Conservation (phyloP, 2,329 filamentous ascomycete genomes). For the Aureobasidium sp. region DNA sequence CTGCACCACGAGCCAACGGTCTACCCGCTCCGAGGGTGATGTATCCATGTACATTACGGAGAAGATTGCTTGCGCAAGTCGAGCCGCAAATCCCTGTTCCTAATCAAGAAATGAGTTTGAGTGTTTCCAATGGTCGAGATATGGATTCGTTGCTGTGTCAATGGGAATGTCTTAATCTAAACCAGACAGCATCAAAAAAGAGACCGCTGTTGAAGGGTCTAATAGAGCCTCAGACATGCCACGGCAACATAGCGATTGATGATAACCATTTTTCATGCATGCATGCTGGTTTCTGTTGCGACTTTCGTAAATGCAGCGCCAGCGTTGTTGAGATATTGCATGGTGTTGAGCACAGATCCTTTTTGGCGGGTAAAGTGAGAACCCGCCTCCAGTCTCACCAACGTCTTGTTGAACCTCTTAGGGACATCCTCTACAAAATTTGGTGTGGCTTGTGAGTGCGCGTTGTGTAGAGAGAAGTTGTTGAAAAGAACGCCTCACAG, state of each 20-base stretch:
- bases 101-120: constrained; percentile 4
- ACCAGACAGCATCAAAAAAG: not conserved
- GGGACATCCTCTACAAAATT: not conserved
- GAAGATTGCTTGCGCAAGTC: not conserved
- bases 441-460: constrained; percentile 1
- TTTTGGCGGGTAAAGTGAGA: not conserved
- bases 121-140: not conserved
- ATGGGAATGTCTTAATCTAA: not conserved
- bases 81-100: constrained; percentile 1
- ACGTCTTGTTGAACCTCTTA: not conserved
- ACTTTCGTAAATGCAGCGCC: not conserved
- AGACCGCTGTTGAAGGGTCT: too few species aligned
- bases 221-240: not conserved
- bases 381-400: constrained; percentile 2
- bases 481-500: not conserved
- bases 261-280: not conserved
- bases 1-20: not conserved
- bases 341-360: not conserved
- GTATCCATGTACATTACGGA: not conserved
- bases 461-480: not conserved
- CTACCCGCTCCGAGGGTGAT: not conserved
- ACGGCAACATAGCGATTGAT: not conserved
- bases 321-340: constrained; percentile 7
- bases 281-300: not conserved
- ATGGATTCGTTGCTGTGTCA: constrained; percentile 5